A percentile compares a stretch with the other conserved stretches of the same genome.
These are phyloP conservation scores for Myxozyma sirexii DNA, from an alignment of 805 yeast species.

Conservation along the genomic window DNA sequence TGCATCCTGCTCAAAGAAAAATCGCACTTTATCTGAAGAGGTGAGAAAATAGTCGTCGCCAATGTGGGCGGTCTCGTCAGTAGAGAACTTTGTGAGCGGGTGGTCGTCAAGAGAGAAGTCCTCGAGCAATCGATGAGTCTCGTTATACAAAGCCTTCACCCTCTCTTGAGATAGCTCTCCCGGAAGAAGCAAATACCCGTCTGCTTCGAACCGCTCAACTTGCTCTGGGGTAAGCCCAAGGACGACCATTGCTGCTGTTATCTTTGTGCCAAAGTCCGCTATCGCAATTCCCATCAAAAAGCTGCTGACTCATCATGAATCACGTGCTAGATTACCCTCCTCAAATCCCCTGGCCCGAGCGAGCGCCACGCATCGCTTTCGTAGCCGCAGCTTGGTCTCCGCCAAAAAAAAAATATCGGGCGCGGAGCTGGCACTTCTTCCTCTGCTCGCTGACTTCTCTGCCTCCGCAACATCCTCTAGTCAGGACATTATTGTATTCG, in stretches of 20 bases:
- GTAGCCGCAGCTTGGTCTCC: not conserved
- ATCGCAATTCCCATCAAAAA: no score
- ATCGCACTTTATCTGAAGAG: slow-evolving; percentile 69
- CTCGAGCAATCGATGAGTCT: slow-evolving; percentile 51
- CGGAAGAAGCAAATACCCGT: slow-evolving; percentile 66
- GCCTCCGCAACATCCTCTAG: no score
- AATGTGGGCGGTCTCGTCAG: slow-evolving; percentile 58
- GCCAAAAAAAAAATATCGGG: not conserved
- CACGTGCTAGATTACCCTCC: not conserved
- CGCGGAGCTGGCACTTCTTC: not conserved
- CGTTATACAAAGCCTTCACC: slow-evolving; percentile 47
- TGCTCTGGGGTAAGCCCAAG: slow-evolving; percentile 53
- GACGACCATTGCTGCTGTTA: slow-evolving; percentile 16
- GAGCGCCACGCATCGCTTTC: slow-evolving; percentile 14
- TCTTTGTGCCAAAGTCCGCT: no score
- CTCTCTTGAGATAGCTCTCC: slow-evolving; percentile 53
- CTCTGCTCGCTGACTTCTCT: not conserved
- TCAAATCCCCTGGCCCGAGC: not conserved
- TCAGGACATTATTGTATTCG: not conserved
- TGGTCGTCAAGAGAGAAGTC: slow-evolving; percentile 58
- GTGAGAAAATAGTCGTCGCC: slow-evolving; percentile 74
- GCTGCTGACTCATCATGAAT: no score
- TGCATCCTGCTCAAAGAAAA: slow-evolving; percentile 73
- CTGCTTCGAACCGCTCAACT: slow-evolving; percentile 49
- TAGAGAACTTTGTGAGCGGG: slow-evolving; percentile 71